These are phyloP conservation scores for Mycena vitilis DNA, from an alignment of 768 basidiomycete species.

Conservation along the genomic window DNA sequence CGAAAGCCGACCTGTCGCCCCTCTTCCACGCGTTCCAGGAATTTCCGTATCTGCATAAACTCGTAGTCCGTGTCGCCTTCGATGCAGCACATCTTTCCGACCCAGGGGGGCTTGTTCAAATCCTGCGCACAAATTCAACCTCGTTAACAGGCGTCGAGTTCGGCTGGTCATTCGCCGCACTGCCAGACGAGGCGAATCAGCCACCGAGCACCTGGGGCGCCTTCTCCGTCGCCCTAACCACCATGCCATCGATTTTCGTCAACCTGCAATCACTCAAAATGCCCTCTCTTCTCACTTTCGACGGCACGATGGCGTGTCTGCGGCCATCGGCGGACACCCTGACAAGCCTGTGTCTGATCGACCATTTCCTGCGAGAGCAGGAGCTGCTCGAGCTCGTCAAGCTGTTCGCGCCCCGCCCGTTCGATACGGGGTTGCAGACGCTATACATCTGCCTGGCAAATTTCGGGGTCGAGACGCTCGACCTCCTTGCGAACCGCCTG, in stretches of 20 bases:
- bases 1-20: constrained; percentile 45
- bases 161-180: constrained; percentile 16
- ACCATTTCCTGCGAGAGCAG: constrained; percentile 37
- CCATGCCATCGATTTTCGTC: not conserved
- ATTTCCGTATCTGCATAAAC: constrained; percentile 35
- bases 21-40: constrained; percentile 46
- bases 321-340: constrained; percentile 42
- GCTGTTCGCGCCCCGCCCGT: constrained; percentile 39
- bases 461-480: constrained; percentile 25
- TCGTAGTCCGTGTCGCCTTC: constrained; percentile 21
- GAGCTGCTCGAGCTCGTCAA: constrained; percentile 42
- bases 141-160: constrained; percentile 25
- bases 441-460: constrained; percentile 41
- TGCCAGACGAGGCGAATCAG: not conserved
- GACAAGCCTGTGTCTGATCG: constrained; percentile 39
- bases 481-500: constrained; percentile 21
- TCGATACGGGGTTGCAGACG: constrained; percentile 34
- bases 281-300: constrained; percentile 34
- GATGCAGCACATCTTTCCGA: constrained; percentile 25
- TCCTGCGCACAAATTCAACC: constrained; percentile 15
- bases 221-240: constrained; percentile 11
- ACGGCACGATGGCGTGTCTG: constrained; percentile 42
- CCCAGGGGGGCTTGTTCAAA: constrained; percentile 14
- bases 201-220: constrained; percentile 27
- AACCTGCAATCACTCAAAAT: constrained; percentile 18